Percentiles rank a stretch among this genome's conserved stretches.
Evolutionary conservation across 129 eudicot genomes (phyloP).

Genomic region (Helianthus annuus): HanXRQr2.0-SUNRISE NC_035445.2:132408945-132409444

Average conservation of each 20-base stretch:
- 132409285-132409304: conserved; percentile 63
- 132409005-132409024: no score
- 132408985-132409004: no score
- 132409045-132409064: no score
- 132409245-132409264: neutral
- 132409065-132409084: no score
- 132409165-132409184: neutral
- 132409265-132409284: conserved; percentile 6
- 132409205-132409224: neutral
- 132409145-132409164: conserved; percentile 28
- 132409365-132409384: neutral
- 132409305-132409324: conserved; percentile 22
- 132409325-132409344: conserved; percentile 13
- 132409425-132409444: neutral
- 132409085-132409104: no score
- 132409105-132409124: neutral
- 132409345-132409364: neutral
- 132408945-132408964: no score
- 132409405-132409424: conserved; percentile 17
- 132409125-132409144: conserved; percentile 10
- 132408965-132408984: no score
- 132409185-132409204: conserved; percentile 15
- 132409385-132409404: neutral
- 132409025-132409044: no score
- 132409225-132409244: neutral